Evolutionary conservation across 2,329 filamentous ascomycete species (phyloP), one percentile per base, ranked within the genome.

Genomic region (Scleromitrula shiraiana): DNA sequence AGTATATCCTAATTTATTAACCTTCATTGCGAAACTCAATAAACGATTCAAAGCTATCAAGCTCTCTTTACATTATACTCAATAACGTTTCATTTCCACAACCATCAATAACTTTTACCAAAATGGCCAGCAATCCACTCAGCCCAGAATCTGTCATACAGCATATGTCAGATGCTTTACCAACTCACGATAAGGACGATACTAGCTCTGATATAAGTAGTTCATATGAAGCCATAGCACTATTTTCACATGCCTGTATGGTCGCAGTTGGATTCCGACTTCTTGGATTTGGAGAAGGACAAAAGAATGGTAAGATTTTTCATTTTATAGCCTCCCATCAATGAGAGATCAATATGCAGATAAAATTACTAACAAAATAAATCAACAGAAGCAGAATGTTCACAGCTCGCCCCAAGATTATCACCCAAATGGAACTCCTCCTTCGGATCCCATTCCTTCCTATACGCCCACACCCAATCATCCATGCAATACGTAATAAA

Each of bases 221-320:
- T 50, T 77, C 84, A 0, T 88, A 85, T 64, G 90, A 97, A 68
- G 88, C 85, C 40, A 72, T 96, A 52, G 88, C 88, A 14, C 76
- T 97, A 20, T 83, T 94, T 53, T 74, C 83, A 17, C 91, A 98
- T 66, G 85, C 88, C 3, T 88, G 83, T 60, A 86, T 97, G 81
- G 65, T 78, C 20, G 82, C 83, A 7, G 79, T 91, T 2, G 86
- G 82, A 54, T 97, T 96, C 65, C 77, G 83, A 45, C 74, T 97
- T 3, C 68, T 88, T 15, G 90, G 90, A 2, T 82, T 95, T n/a
- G 77, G 83, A 40, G 88, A 97, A 66, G 88, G 91, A 45, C 80
- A 89, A 62, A 78, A 73, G 40, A 78, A 86, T 55, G 76, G 86
- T 88, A 67, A 51, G 69, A 58, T 39, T 14, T 24, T 17, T 20